These are phyloP conservation scores for Podila verticillata DNA, from an alignment of 192 early-diverging fungal genomes.

Conservation along the genomic window DNA sequence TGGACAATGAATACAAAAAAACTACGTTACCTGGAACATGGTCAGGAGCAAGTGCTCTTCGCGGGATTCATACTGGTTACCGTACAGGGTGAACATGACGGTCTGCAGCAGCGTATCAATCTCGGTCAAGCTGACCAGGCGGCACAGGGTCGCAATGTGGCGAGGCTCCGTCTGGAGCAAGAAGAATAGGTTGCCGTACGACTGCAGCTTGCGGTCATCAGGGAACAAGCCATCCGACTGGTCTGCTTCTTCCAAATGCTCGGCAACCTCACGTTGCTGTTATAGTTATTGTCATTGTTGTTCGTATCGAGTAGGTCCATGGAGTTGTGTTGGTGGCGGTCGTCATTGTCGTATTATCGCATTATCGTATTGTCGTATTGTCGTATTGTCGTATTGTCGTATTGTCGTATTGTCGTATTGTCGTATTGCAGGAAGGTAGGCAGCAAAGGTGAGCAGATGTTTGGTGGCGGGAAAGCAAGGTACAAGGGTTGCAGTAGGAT, in stretches of 20 bases:
- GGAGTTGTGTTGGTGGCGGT: neutral
- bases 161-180: conserved; percentile 91
- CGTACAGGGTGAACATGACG: conserved; percentile 96
- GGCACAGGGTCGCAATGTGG: conserved; percentile 88
- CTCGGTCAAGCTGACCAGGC: conserved; percentile 85
- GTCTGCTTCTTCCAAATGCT: conserved; percentile 74
- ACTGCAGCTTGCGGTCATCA: conserved; percentile 82
- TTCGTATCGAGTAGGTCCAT: neutral
- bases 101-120: conserved; percentile 95
- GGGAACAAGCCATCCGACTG: conserved; percentile 64
- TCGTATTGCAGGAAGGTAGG: too few relatives aligned
- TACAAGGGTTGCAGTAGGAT: neutral
- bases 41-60: conserved; percentile 95
- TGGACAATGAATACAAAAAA: too few relatives aligned
- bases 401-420: too few relatives aligned
- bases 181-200: conserved; percentile 94
- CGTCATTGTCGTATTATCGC: neutral
- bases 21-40: conserved; percentile 86
- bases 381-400: neutral
- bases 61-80: conserved; percentile 95
- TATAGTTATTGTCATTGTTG: neutral
- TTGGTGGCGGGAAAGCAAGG: neutral
- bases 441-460: neutral
- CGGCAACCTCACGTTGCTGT: conserved; percentile 80
- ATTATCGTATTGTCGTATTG: too few relatives aligned